phyloP scores from a whole-genome alignment of 805 yeast genomes.

The Saccharomyces paradoxus region DNA sequence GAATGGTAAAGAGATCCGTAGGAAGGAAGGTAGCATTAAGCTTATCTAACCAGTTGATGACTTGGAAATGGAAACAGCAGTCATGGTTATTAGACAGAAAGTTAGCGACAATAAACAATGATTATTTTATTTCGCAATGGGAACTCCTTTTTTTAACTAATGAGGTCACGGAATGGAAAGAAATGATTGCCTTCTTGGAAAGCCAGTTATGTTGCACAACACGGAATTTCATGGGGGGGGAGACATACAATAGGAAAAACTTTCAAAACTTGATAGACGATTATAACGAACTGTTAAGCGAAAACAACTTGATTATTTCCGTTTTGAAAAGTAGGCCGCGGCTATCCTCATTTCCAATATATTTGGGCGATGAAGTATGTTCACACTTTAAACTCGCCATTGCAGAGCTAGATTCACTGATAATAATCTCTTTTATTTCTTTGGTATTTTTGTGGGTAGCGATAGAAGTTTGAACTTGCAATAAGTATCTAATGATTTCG shows the following conservation, averaged over 20 bases:
- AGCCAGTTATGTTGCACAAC: not conserved
- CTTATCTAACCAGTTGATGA: not conserved
- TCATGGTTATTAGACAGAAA: not conserved
- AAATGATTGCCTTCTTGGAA: not conserved
- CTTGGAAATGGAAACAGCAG: not conserved
- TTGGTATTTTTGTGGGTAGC: not conserved
- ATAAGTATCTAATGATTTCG: not conserved
- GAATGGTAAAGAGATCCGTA: not conserved
- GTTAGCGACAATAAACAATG: not conserved
- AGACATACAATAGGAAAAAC: not conserved
- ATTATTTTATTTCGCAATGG: not conserved
- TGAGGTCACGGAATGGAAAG: not conserved
- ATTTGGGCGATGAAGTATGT: not conserved
- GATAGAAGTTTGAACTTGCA: not conserved
- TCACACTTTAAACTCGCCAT: not conserved
- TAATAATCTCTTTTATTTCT: not conserved
- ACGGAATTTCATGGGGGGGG: not conserved
- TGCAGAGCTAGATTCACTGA: not conserved
- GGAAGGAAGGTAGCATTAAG: not conserved
- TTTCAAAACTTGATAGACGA: not conserved
- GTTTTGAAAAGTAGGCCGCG: not conserved
- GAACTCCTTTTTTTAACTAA: not conserved
- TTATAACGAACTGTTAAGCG: not conserved
- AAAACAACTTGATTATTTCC: not conserved
- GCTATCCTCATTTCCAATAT: not conserved